Evolutionary conservation across 192 early-diverging fungal genomes (phyloP).

Genomic region (Phycomyces blakesleeanus): DNA sequence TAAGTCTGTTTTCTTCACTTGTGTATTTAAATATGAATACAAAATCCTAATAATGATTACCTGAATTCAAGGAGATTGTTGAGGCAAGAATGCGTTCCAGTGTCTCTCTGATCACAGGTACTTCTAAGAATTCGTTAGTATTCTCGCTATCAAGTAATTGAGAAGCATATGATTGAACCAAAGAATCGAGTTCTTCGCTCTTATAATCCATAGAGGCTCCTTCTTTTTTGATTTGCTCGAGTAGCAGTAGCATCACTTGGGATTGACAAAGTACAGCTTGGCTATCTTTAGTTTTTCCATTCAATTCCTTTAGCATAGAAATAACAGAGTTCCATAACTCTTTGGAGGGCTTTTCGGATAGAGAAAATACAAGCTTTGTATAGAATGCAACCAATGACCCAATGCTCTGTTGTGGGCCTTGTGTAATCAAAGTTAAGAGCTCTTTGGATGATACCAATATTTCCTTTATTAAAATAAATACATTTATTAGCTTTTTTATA

Average conservation of each 20-base stretch:
- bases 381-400: constrained; percentile 1
- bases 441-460: neutral
- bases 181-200: neutral
- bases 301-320: neutral
- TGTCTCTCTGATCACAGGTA: no score
- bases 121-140: no score
- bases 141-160: neutral
- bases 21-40: neutral
- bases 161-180: neutral
- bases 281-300: neutral
- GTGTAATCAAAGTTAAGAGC: neutral
- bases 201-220: neutral
- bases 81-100: neutral
- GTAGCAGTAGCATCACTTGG: neutral
- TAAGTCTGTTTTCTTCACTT: no score
- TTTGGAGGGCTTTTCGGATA: neutral
- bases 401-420: neutral
- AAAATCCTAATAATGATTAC: neutral
- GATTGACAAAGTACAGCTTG: neutral
- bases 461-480: neutral
- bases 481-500: neutral
- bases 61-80: neutral
- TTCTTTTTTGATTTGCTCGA: neutral
- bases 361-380: neutral
- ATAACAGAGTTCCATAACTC: neutral